Evolutionary conservation across 306 rosid genomes (phyloP), one percentile per base, ranked within the genome.

Genomic region (Trifolium dubium): DNA sequence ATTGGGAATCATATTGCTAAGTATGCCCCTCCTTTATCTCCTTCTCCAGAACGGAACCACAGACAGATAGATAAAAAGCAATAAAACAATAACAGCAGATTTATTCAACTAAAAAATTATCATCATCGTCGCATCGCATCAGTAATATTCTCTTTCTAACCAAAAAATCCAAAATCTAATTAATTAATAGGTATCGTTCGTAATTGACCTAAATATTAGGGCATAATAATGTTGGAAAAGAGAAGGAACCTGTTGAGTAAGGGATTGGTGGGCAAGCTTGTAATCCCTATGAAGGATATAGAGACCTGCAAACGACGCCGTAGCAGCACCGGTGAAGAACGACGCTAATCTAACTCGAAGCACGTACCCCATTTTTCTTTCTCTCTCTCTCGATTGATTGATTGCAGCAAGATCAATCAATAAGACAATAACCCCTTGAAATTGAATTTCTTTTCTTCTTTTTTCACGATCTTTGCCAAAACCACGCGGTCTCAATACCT

Each of bases 271-370:
- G 2, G 95, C 95, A 64, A 88, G 64, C 83, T 87, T 87, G 96
- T 92, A 94, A 72, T 94, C 99, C 65, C 76, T 81, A 67, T 87
- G 96, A 60, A 89, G 99, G 72, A 88, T 70, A 73, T 80, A 94
- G 65, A 94, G 81, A 58, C 97, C 96, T 5, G 77, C 69, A 72
- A 86, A 84, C 77, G 98, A 89, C 66, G 96, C 91, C 80, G 79
- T 80, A 35, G 99, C 96, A 28, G 95, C 96, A 3, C 99, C 97
- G 7, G 87, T 69, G 79, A 92, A 92, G 84, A 92, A 92, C 31
- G 97, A 88, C 4, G 96, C 96, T 79, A 92, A 77, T 86, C 97
- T 83, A 69, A 89, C 98, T 60, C 98, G 76, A 71, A 89, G 79
- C 46, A 94, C 86, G 76, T 87, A 94, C 67, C 98, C 98, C 98